These are phyloP conservation scores for Penicillium brevicompactum DNA, from an alignment of 2,329 filamentous ascomycete species.

Conservation along the genomic window DNA sequence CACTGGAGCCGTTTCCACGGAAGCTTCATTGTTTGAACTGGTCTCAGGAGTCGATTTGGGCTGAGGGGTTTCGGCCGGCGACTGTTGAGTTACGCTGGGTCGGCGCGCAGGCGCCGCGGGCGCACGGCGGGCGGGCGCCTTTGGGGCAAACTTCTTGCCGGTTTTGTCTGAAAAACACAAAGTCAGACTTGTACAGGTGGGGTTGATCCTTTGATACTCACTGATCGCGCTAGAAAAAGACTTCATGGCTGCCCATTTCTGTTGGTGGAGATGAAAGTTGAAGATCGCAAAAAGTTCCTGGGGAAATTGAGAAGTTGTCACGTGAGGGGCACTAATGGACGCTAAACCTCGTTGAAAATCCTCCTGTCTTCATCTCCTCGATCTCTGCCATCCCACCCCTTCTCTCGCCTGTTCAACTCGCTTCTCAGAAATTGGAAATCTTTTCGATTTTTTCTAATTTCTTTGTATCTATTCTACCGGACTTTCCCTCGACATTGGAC, in stretches of 20 bases:
- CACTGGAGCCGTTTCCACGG: conserved; percentile 1
- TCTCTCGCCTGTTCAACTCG: conserved; percentile 12
- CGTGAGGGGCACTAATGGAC: conserved; percentile 39
- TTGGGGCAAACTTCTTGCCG: conserved; percentile 77
- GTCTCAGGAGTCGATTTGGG: background rate
- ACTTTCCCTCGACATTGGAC: conserved; percentile 22
- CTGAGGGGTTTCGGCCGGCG: conserved; percentile 6
- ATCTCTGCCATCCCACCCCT: conserved; percentile 26
- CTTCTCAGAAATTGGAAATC: background rate
- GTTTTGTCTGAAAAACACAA: conserved; percentile 55
- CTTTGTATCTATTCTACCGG: conserved; percentile 4
- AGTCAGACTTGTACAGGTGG: conserved; percentile 5
- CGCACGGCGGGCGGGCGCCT: conserved; percentile 62
- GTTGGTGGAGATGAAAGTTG: conserved; percentile 8
- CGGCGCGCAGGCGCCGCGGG: conserved; percentile 42
- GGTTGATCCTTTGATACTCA: conserved; percentile 28
- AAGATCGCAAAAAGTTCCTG: conserved; percentile 25
- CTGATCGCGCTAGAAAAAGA: conserved; percentile 58
- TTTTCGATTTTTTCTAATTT: conserved; percentile 4
- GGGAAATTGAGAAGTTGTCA: conserved; percentile 34
- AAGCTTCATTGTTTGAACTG: conserved; percentile 4
- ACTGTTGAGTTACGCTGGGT: conserved; percentile 44
- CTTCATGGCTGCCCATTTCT: conserved; percentile 42
- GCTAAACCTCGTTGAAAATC: conserved; percentile 44
- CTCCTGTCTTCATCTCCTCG: conserved; percentile 41